Base-by-base conservation (phyloP, 805 yeast species). In the Pichia kluyveri region DNA sequence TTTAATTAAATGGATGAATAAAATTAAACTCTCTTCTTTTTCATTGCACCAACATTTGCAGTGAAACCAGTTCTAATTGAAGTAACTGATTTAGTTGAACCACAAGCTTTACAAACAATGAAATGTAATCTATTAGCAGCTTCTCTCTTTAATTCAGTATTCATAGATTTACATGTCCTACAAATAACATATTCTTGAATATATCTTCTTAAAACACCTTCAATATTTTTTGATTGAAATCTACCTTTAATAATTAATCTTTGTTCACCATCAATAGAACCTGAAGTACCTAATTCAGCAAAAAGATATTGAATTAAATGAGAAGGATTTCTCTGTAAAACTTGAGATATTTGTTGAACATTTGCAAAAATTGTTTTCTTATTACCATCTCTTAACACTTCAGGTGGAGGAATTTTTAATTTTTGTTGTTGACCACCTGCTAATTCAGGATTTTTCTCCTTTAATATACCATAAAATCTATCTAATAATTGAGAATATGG, bases 51-150 rank as follows among this genome's bases (percentile, higher is more conserved):
- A 61, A 87, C 82, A 65, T 86, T 91, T 59, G 99, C 99, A 76
- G 90, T 96, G 96, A 87, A 93, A 84, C 99, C 99, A 44, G 97
- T 87, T 81, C 95, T 93, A 70, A 93, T 93, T 42, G 96, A 88
- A 58, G 93, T 81, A 49, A 93, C 99, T 44, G 97, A 89, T 73
- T 96, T 84, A 43, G 97, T 82, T 43, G 96, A 86, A 58, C 99
- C 99, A 78, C 99, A 93, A 49, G 95, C 86, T 66, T 90, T 89
- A 77, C 99, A 93, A 61, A 90, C 96, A 76, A 93, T 77, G 76
- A 93, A 93, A 75, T 87, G 95, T 71, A 93, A 79, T 76, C 99
- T 86, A 76, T 90, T 93, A 51, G 93, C 84, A 59, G 86, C 83
- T 73, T 93, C 99, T 72, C 96, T 90, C 76, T 83, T 86, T 68